A percentile compares a stretch with the other conserved stretches of the same genome.
Evolutionary conservation across 805 yeast genomes (phyloP).

Genomic region (Grigorovia jiainica): DNA sequence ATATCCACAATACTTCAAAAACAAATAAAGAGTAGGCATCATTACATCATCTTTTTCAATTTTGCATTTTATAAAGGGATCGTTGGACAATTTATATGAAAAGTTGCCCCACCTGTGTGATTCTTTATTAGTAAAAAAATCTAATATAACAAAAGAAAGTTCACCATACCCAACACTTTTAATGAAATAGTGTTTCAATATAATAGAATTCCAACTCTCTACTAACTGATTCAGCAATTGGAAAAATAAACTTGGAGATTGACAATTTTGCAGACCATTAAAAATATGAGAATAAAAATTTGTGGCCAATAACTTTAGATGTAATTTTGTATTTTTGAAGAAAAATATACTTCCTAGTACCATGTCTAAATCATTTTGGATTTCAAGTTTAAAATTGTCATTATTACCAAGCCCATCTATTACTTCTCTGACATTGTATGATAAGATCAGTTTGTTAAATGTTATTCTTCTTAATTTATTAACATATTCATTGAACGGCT

Average conservation of each 20-base stretch:
- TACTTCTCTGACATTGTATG: neutral
- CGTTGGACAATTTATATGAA: too few species aligned
- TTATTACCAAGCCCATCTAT: neutral
- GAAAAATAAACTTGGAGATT: slow-evolving; percentile 9
- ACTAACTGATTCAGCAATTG: slow-evolving; percentile 14
- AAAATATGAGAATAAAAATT: slow-evolving; percentile 13
- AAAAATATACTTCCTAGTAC: slow-evolving; percentile 13
- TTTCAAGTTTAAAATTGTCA: neutral
- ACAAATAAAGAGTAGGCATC: slow-evolving; percentile 34
- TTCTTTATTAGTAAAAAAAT: slow-evolving; percentile 9
- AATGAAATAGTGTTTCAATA: slow-evolving; percentile 13
- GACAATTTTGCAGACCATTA: slow-evolving; percentile 6
- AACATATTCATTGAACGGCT: neutral
- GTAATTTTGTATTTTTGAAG: slow-evolving; percentile 10
- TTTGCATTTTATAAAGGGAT: too few species aligned
- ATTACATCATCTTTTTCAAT: too few species aligned
- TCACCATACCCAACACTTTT: slow-evolving; percentile 14
- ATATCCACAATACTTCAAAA: slow-evolving; percentile 50
- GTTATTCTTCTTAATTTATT: neutral
- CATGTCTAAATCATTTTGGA: slow-evolving; percentile 6
- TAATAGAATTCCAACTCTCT: slow-evolving; percentile 9
- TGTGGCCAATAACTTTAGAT: slow-evolving; percentile 13
- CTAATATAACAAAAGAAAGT: slow-evolving; percentile 12
- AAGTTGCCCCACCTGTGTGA: too few species aligned
- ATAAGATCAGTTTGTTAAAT: neutral